phyloP scores from a whole-genome alignment of 176 grass and related monocot genomes.

The Sorghum bicolor region Sorghum_bicolor_NCBIv3 NC_012878.2:21312001-21312500 shows the following conservation, averaged over 20 bases:
- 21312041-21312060: slow-evolving; percentile 45
- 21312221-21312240: slow-evolving; percentile 69
- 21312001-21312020: slow-evolving; percentile 80
- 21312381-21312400: slow-evolving; percentile 82
- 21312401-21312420: slow-evolving; percentile 56
- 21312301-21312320: not conserved
- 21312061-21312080: slow-evolving; percentile 61
- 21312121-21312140: slow-evolving; percentile 69
- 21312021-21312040: slow-evolving; percentile 36
- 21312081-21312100: slow-evolving; percentile 70
- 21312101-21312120: slow-evolving; percentile 83
- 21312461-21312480: not conserved
- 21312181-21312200: slow-evolving; percentile 74
- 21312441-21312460: slow-evolving; percentile 24
- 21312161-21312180: not conserved
- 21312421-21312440: slow-evolving; percentile 78
- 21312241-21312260: slow-evolving; percentile 78
- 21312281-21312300: slow-evolving; percentile 33
- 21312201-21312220: slow-evolving; percentile 54
- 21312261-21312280: slow-evolving; percentile 52
- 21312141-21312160: slow-evolving; percentile 50
- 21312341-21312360: slow-evolving; percentile 2
- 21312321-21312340: slow-evolving; percentile 15
- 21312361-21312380: slow-evolving; percentile 72
- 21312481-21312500: not conserved